These are phyloP conservation scores for Rhododendron ferrugineum DNA, from an alignment of 148 eudicot species.

Conservation along the genomic window DNA sequence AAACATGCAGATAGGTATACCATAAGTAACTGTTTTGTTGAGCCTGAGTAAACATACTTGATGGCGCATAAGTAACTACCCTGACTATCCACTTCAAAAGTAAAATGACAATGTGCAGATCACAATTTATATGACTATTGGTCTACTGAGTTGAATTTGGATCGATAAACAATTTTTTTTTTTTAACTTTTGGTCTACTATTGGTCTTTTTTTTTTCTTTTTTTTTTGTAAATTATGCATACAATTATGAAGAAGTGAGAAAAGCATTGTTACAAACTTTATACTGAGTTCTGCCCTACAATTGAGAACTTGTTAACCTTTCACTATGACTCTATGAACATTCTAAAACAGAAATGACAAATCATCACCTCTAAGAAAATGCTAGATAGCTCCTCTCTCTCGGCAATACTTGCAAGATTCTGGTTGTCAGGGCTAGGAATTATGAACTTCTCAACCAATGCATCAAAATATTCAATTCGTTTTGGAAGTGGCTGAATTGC, in stretches of 20 bases:
- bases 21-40: neutral
- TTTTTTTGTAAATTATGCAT: neutral
- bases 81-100: neutral
- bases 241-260: neutral
- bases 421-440: conserved; percentile 44
- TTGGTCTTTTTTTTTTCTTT: neutral
- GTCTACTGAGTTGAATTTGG: neutral
- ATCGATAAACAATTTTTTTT: neutral
- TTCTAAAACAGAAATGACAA: neutral
- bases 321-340: neutral
- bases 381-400: conserved; percentile 84
- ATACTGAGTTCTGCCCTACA: neutral
- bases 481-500: conserved; percentile 66
- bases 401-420: conserved; percentile 52
- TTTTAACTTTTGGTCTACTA: no score
- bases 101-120: neutral
- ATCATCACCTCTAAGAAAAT: conserved; percentile 78
- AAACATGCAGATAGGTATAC: neutral
- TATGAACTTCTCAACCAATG: conserved; percentile 76
- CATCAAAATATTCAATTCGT: conserved; percentile 69
- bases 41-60: neutral
- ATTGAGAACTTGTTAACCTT: neutral
- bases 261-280: neutral
- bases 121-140: neutral
- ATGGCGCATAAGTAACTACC: neutral